Conservation (phyloP, 176 grass and related monocot genomes). For the Triticum dicoccoides region DNA sequence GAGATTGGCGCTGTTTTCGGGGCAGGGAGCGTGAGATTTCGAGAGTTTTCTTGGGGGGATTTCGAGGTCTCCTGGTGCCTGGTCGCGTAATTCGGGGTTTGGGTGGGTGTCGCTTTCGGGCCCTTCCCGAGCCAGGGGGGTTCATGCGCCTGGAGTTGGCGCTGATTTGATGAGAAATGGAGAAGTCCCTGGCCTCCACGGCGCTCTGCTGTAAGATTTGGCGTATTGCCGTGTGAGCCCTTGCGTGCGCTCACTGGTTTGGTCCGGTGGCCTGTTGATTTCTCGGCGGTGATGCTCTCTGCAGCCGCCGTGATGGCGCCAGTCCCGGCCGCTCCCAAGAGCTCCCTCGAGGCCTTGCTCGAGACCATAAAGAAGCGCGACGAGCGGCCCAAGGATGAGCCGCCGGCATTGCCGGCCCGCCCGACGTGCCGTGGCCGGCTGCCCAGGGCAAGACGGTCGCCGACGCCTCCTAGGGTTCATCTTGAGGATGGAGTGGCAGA, state of each 20-base stretch:
- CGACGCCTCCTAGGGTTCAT: conserved; percentile 44
- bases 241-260: conserved; percentile 21
- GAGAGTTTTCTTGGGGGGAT: conserved; percentile 30
- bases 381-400: conserved; percentile 69
- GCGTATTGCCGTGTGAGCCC: conserved; percentile 34
- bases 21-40: conserved; percentile 2
- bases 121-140: conserved; percentile 27
- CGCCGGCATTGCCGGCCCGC: conserved; percentile 80
- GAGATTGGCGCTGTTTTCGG: conserved; percentile 27
- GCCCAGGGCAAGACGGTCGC: conserved; percentile 56
- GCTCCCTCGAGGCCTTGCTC: conserved; percentile 96
- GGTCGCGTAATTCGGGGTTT: conserved; percentile 35
- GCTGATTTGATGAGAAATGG: conserved; percentile 30
- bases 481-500: conserved; percentile 44
- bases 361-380: conserved; percentile 72
- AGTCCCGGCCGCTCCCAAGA: conserved; percentile 36
- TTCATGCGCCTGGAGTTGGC: conserved; percentile 7
- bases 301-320: conserved; percentile 44
- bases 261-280: conserved; percentile 36
- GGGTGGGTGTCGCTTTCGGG: conserved; percentile 23
- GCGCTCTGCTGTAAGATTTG: conserved; percentile 32
- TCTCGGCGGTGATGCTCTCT: conserved; percentile 38
- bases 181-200: conserved; percentile 19
- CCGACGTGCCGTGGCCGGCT: conserved; percentile 73
- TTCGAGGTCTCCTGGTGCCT: conserved; percentile 19